Percentiles rank a stretch among this genome's conserved stretches.
Conservation (phyloP, 352 stramenopile genomes). For the Aphanomyces invadans region DNA sequence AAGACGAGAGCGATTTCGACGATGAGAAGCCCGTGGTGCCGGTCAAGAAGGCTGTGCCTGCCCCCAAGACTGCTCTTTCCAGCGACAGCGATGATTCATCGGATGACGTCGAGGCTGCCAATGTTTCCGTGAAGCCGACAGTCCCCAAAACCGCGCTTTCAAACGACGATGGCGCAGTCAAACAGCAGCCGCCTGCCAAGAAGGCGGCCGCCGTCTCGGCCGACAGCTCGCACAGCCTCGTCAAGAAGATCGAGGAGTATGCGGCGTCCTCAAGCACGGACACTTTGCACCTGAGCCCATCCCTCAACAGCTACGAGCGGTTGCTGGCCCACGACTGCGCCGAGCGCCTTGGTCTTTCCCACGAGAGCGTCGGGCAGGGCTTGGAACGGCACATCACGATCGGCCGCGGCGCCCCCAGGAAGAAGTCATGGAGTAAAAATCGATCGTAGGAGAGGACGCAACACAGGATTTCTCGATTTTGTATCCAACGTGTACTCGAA, state of each 20-base stretch:
- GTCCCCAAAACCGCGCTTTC: not conserved
- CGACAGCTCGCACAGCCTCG: constrained; percentile 64
- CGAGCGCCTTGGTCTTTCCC: constrained; percentile 58
- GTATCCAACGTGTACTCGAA: no score
- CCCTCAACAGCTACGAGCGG: constrained; percentile 76
- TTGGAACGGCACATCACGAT: constrained; percentile 73
- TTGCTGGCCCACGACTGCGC: constrained; percentile 75
- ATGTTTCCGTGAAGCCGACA: not conserved
- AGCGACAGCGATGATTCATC: not conserved
- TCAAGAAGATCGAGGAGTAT: constrained; percentile 77
- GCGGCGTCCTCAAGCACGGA: constrained; percentile 36
- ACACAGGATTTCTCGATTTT: no score
- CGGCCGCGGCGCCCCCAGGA: constrained; percentile 7
- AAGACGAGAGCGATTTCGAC: constrained; percentile 27
- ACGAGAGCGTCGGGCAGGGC: constrained; percentile 58
- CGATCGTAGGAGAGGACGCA: constrained; percentile 6
- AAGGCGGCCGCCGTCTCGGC: constrained; percentile 17
- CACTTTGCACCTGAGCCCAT: constrained; percentile 58
- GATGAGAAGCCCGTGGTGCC: constrained; percentile 23
- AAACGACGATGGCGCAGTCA: not conserved
- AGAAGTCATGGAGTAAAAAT: constrained; percentile 17
- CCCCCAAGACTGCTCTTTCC: no score
- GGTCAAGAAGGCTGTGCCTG: not conserved
- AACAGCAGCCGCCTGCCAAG: no score
- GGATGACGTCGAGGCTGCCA: not conserved